A percentile compares a stretch with the other conserved stretches of the same genome.
These are phyloP conservation scores for Crithidia bombi DNA, from an alignment of 208 protist genomes.

Conservation along the genomic window DNA sequence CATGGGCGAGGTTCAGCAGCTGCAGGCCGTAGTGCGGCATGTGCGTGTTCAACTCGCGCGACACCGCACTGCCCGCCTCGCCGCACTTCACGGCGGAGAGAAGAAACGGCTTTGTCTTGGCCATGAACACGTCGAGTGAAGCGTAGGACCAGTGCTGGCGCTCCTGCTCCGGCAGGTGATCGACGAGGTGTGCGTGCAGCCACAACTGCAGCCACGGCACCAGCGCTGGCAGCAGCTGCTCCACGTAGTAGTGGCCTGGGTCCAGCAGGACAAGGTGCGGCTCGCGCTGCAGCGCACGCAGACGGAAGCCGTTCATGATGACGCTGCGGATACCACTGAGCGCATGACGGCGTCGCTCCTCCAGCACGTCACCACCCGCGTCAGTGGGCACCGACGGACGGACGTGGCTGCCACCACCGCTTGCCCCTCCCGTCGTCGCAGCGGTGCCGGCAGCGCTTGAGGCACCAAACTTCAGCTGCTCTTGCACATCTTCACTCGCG, in stretches of 20 bases:
- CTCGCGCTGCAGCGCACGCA: constrained; percentile 75
- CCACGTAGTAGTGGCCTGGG: constrained; percentile 78
- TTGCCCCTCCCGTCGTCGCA: not conserved
- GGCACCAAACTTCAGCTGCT: constrained; percentile 32
- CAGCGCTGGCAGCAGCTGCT: constrained; percentile 79
- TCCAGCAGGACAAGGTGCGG: constrained; percentile 95
- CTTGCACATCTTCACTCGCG: constrained; percentile 39
- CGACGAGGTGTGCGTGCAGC: constrained; percentile 61
- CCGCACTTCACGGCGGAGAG: constrained; percentile 22
- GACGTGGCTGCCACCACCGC: not conserved
- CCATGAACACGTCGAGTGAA: constrained; percentile 18
- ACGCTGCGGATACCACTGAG: constrained; percentile 41
- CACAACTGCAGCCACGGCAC: constrained; percentile 91
- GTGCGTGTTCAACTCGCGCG: constrained; percentile 38
- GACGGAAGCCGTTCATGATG: constrained; percentile 70
- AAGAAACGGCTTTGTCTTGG: constrained; percentile 46
- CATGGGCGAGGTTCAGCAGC: constrained; percentile 88
- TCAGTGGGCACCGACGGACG: not conserved
- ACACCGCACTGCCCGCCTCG: constrained; percentile 21
- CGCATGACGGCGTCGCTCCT: constrained; percentile 15
- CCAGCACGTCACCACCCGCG: constrained; percentile 6
- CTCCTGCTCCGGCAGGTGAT: constrained; percentile 29
- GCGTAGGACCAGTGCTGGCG: constrained; percentile 17
- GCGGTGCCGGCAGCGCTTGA: not conserved
- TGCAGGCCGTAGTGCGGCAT: constrained; percentile 64